Conservation (phyloP, 495 filamentous ascomycete species). For the Oleoguttula mirabilis region DNA sequence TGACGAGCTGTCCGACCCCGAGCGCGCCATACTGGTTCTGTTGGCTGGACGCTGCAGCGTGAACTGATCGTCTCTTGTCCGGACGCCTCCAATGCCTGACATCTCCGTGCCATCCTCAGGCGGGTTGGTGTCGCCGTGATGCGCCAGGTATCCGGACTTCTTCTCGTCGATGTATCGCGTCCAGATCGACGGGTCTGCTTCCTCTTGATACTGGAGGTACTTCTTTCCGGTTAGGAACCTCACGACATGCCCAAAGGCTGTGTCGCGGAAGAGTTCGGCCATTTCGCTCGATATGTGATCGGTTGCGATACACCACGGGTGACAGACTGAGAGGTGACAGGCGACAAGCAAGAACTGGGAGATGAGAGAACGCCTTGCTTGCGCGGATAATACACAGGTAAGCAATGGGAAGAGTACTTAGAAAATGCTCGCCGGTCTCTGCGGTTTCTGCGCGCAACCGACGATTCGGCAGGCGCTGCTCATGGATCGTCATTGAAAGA, state of each 20-base stretch:
- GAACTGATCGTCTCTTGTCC: slow-evolving; percentile 20
- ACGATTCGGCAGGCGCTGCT: too few species aligned
- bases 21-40: neutral
- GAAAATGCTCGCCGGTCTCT: too few species aligned
- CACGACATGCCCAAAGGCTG: slow-evolving; percentile 27
- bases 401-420: too few species aligned
- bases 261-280: slow-evolving; percentile 28
- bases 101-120: slow-evolving; percentile 14
- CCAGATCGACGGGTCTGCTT: slow-evolving; percentile 25
- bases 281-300: too few species aligned
- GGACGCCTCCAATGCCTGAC: slow-evolving; percentile 14
- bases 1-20: slow-evolving; percentile 2
- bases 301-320: too few species aligned
- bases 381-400: too few species aligned
- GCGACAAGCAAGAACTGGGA: too few species aligned
- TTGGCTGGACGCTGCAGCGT: slow-evolving; percentile 6
- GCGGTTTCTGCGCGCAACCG: too few species aligned
- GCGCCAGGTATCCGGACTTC: slow-evolving; percentile 24
- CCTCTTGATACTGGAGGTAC: slow-evolving; percentile 26
- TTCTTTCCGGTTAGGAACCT: slow-evolving; percentile 22
- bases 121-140: slow-evolving; percentile 23
- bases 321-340: too few species aligned
- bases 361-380: too few species aligned
- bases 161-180: slow-evolving; percentile 28
- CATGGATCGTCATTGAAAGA: too few species aligned